These are phyloP conservation scores for Phalaenopsis equestris DNA, from an alignment of 106 monocot species.

Conservation along the genomic window DNA sequence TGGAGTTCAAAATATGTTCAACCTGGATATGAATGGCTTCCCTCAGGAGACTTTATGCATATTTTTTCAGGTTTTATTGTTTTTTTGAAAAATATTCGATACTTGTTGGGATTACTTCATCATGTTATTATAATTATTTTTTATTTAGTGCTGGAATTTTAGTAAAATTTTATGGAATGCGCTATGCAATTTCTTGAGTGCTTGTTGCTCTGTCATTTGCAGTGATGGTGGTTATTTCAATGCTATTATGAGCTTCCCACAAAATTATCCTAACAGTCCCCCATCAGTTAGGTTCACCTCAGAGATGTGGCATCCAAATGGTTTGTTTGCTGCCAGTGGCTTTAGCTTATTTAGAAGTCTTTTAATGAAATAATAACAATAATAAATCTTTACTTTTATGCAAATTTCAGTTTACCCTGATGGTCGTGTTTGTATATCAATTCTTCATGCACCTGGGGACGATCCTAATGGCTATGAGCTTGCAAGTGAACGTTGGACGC, in stretches of 20 bases:
- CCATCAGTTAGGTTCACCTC: conserved; percentile 65
- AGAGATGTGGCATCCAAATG: conserved; percentile 83
- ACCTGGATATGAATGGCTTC: background rate
- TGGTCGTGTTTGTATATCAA: conserved; percentile 67
- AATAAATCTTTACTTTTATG: background rate
- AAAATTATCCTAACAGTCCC: conserved; percentile 63
- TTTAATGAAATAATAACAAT: background rate
- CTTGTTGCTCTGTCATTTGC: conserved; percentile 6
- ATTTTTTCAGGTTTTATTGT: background rate
- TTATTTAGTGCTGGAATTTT: background rate
- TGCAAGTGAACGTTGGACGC: conserved; percentile 53
- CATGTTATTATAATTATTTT: background rate
- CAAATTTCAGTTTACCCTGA: conserved; percentile 44
- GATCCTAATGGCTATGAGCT: conserved; percentile 60
- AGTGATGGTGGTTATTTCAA: conserved; percentile 73
- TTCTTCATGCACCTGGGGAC: conserved; percentile 63
- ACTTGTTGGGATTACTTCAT: background rate
- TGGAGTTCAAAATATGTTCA: background rate
- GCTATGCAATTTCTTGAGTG: background rate
- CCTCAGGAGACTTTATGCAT: background rate
- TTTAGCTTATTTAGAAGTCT: background rate
- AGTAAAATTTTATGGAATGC: background rate
- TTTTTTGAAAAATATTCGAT: background rate
- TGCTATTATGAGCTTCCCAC: conserved; percentile 66
- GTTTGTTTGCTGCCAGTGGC: conserved; percentile 16